Percentiles rank a stretch among this genome's conserved stretches.
These are phyloP conservation scores for Pseudogymnoascus verrucosus DNA, from an alignment of 2,329 filamentous ascomycete genomes.

Conservation along the genomic window DNA sequence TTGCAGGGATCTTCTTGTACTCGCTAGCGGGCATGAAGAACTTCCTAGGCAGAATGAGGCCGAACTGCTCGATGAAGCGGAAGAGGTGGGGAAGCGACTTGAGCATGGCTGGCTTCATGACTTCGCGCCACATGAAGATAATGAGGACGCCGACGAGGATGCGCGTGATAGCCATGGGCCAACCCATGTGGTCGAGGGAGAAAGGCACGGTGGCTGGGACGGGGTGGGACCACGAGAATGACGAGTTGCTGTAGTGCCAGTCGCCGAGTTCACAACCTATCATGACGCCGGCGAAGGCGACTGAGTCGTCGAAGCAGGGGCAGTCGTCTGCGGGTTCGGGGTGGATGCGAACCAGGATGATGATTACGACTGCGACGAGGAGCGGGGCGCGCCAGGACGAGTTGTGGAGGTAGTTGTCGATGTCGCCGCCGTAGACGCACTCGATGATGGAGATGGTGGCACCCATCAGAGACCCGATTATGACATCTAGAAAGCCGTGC, in stretches of 20 bases:
- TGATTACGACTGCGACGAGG: slow-evolving; percentile 55
- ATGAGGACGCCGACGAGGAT: slow-evolving; percentile 72
- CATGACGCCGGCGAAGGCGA: slow-evolving; percentile 84
- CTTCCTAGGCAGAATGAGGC: slow-evolving; percentile 72
- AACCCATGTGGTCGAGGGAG: slow-evolving; percentile 57
- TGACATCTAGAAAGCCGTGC: slow-evolving; percentile 92
- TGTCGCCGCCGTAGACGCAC: slow-evolving; percentile 49
- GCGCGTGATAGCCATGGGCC: slow-evolving; percentile 54
- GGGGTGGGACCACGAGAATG: slow-evolving; percentile 42
- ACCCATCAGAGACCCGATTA: slow-evolving; percentile 72
- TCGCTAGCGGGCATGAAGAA: slow-evolving; percentile 89
- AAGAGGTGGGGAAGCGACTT: slow-evolving; percentile 76
- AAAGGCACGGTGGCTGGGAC: slow-evolving; percentile 54
- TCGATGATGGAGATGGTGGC: slow-evolving; percentile 52
- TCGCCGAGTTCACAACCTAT: slow-evolving; percentile 75
- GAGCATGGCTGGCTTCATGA: slow-evolving; percentile 78
- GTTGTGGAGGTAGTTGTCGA: slow-evolving; percentile 64
- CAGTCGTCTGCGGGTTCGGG: slow-evolving; percentile 96
- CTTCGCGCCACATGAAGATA: slow-evolving; percentile 83
- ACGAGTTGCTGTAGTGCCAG: slow-evolving; percentile 58
- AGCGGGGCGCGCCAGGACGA: slow-evolving; percentile 58
- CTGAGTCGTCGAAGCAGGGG: slow-evolving; percentile 92
- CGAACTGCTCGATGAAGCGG: slow-evolving; percentile 71
- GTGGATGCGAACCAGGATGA: slow-evolving; percentile 77
- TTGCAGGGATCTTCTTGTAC: slow-evolving; percentile 73